Conservation (phyloP, 306 rosid species). For the Cucumis melo region DNA sequence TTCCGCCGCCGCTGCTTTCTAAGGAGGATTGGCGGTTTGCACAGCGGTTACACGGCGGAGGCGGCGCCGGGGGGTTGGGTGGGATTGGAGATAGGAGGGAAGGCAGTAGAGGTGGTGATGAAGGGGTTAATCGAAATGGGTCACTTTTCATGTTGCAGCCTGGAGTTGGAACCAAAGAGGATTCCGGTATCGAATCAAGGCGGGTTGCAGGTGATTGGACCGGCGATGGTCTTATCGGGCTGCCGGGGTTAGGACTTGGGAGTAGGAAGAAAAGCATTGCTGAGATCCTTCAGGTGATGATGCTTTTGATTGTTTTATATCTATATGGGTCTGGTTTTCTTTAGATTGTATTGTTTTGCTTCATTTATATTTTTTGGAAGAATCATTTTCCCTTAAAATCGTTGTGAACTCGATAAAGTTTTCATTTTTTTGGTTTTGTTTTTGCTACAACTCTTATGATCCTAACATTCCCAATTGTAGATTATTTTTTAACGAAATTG, state of each 20-base stretch:
- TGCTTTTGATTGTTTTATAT: neutral
- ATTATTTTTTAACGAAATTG: neutral
- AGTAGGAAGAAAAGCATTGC: slow-evolving; percentile 35
- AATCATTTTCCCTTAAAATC: neutral
- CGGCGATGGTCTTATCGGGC: slow-evolving; percentile 37
- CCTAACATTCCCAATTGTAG: neutral
- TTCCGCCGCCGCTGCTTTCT: slow-evolving; percentile 34
- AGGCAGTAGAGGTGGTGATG: slow-evolving; percentile 9
- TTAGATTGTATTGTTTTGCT: slow-evolving; percentile 9
- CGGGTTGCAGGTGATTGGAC: slow-evolving; percentile 24
- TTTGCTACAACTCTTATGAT: neutral
- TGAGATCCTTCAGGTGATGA: slow-evolving; percentile 35
- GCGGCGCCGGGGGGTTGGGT: slow-evolving; percentile 18
- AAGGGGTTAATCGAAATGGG: slow-evolving; percentile 4
- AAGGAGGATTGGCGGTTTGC: slow-evolving; percentile 46
- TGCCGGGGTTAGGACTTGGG: slow-evolving; percentile 36
- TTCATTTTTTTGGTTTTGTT: neutral
- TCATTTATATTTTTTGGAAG: neutral
- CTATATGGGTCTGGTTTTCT: neutral
- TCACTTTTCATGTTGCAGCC: slow-evolving; percentile 34
- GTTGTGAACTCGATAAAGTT: neutral
- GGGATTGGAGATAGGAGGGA: slow-evolving; percentile 33
- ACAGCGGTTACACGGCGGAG: slow-evolving; percentile 32
- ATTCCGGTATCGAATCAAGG: slow-evolving; percentile 10
- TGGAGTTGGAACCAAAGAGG: slow-evolving; percentile 24